These are phyloP conservation scores for Rhizopogon salebrosus DNA, from an alignment of 768 basidiomycete species.

Conservation along the genomic window DNA sequence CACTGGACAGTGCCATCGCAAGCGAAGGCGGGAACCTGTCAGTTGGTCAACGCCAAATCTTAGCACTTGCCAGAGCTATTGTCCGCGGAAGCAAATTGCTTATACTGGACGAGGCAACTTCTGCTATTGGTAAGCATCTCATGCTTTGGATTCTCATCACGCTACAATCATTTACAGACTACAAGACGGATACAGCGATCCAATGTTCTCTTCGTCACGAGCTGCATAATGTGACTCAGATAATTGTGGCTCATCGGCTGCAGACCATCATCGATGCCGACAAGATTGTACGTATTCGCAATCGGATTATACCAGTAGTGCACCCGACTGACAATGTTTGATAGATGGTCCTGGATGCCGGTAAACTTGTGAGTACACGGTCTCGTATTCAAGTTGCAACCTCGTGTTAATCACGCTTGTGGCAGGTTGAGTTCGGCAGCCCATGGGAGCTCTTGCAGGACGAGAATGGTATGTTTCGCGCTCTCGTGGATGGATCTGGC, in stretches of 20 bases:
- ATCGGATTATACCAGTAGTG: constrained; percentile 3
- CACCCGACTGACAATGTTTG: background rate
- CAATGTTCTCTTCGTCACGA: constrained; percentile 49
- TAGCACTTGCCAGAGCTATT: too few species aligned
- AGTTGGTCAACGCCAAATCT: too few species aligned
- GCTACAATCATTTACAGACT: constrained; percentile 25
- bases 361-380: constrained; percentile 30
- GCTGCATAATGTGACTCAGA: constrained; percentile 41
- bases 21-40: constrained; percentile 38
- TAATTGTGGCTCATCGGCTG: constrained; percentile 56
- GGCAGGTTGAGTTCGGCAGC: constrained; percentile 44
- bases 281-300: constrained; percentile 37
- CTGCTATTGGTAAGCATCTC: constrained; percentile 11
- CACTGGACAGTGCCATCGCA: constrained; percentile 40
- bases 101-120: constrained; percentile 50
- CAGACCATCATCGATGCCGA: constrained; percentile 61
- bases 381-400: background rate
- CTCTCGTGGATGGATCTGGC: constrained; percentile 53
- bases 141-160: background rate
- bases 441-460: constrained; percentile 48
- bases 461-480: constrained; percentile 42
- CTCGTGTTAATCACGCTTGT: background rate
- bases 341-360: constrained; percentile 41
- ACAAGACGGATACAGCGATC: constrained; percentile 52
- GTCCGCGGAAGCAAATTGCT: too few species aligned